Evolutionary conservation across 768 basidiomycete species (phyloP).

Genomic region (Pisolithus albus): DNA sequence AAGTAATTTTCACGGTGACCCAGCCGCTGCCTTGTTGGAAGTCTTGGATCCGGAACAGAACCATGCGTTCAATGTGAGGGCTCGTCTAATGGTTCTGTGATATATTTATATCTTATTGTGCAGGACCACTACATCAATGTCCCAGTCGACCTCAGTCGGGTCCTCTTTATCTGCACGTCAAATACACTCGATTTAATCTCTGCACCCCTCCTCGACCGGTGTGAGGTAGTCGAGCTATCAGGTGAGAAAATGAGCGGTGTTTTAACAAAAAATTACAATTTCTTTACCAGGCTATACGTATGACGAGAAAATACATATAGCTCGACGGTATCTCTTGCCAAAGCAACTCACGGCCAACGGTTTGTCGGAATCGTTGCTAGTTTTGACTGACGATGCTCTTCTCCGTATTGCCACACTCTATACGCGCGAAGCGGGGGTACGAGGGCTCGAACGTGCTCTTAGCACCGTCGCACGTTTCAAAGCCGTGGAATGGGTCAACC

Average conservation of each 20-base stretch:
- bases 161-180: constrained; percentile 89
- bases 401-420: constrained; percentile 70
- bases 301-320: constrained; percentile 88
- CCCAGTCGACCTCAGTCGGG: constrained; percentile 80
- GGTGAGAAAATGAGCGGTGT: constrained; percentile 32
- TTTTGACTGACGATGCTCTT: constrained; percentile 63
- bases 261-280: too few species aligned
- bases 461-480: constrained; percentile 87
- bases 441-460: constrained; percentile 79
- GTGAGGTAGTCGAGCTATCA: constrained; percentile 78
- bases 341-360: constrained; percentile 83
- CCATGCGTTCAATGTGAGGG: constrained; percentile 63
- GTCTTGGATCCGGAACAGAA: constrained; percentile 95
- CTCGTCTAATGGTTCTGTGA: background rate
- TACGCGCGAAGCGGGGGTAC: constrained; percentile 90
- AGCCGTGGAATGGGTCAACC: constrained; percentile 85
- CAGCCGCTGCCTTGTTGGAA: constrained; percentile 83
- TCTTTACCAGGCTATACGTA: constrained; percentile 62
- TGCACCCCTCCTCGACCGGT: constrained; percentile 80
- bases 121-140: constrained; percentile 91
- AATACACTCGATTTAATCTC: constrained; percentile 88
- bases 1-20: constrained; percentile 87
- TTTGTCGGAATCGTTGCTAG: constrained; percentile 51
- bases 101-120: background rate
- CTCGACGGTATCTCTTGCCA: constrained; percentile 78